Percentiles rank a stretch among this genome's conserved stretches.
phyloP scores from a whole-genome alignment of 2,329 filamentous ascomycete species.

The Zymoseptoria pseudotritici region DNA sequence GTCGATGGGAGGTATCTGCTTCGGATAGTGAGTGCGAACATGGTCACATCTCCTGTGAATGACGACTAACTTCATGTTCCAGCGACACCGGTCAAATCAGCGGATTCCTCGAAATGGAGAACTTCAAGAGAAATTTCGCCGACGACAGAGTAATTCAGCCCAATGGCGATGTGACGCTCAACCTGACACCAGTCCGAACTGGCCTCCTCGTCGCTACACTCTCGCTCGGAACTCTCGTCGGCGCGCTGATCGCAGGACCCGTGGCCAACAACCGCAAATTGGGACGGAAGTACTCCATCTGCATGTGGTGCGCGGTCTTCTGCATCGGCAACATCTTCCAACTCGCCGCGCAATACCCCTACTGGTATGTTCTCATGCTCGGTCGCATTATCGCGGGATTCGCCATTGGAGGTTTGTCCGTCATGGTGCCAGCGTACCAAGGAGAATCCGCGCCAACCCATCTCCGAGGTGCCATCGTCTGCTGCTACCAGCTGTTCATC shows the following conservation, averaged over 20 bases:
- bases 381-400: slow-evolving; percentile 57
- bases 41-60: too few relatives aligned
- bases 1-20: slow-evolving; percentile 28
- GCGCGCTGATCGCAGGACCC: slow-evolving; percentile 49
- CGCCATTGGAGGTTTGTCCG: slow-evolving; percentile 55
- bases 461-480: slow-evolving; percentile 55
- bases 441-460: slow-evolving; percentile 56
- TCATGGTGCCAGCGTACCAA: slow-evolving; percentile 60
- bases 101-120: slow-evolving; percentile 53
- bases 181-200: slow-evolving; percentile 50
- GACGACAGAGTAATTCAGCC: slow-evolving; percentile 22
- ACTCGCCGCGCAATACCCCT: slow-evolving; percentile 45
- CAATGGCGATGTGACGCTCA: slow-evolving; percentile 11
- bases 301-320: slow-evolving; percentile 53
- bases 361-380: slow-evolving; percentile 57
- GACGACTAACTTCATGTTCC: background rate
- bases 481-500: slow-evolving; percentile 60
- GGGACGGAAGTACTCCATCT: slow-evolving; percentile 55
- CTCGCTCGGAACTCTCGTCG: slow-evolving; percentile 52
- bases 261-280: slow-evolving; percentile 48
- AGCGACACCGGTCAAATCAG: slow-evolving; percentile 52
- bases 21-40: slow-evolving; percentile 18
- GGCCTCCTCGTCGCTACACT: slow-evolving; percentile 53
- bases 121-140: slow-evolving; percentile 50
- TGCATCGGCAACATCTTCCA: slow-evolving; percentile 58